A percentile compares a stretch with the other conserved stretches of the same genome.
phyloP scores from a whole-genome alignment of 176 grass and related monocot genomes.

The Raddia guianensis region DNA sequence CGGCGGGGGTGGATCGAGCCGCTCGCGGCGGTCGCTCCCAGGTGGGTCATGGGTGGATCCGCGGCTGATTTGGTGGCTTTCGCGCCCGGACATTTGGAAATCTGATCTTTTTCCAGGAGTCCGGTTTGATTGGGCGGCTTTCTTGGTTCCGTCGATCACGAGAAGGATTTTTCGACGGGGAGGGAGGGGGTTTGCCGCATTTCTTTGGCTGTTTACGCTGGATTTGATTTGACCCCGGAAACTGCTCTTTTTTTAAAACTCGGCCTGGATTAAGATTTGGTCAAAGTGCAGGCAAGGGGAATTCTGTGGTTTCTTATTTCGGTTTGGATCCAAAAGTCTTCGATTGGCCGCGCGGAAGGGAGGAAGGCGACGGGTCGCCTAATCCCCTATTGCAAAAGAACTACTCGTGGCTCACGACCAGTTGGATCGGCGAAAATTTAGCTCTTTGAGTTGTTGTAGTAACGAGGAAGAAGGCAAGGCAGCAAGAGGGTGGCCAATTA shows the following conservation, averaged over 20 bases:
- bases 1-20: background rate
- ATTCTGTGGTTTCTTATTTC: conserved; percentile 14
- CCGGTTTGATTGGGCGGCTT: background rate
- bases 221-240: conserved; percentile 48
- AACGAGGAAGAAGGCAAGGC: conserved; percentile 9
- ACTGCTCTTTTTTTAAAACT: background rate
- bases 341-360: conserved; percentile 20
- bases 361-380: background rate
- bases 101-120: conserved; percentile 25
- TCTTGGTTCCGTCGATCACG: background rate
- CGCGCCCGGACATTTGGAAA: background rate
- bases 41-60: conserved; percentile 42
- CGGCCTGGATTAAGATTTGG: conserved; percentile 29
- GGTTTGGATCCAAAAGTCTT: background rate
- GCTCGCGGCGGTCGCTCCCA: background rate
- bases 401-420: background rate
- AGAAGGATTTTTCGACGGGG: background rate
- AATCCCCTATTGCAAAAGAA: background rate
- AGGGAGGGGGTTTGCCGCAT: background rate
- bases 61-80: background rate
- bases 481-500: background rate
- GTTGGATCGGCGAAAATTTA: background rate
- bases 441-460: conserved; percentile 4
- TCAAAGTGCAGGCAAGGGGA: conserved; percentile 29
- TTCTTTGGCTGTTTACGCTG: background rate